Percentiles rank a stretch among this genome's conserved stretches.
phyloP scores from a whole-genome alignment of 306 rosid species.

The Rosa multiflora region DNA sequence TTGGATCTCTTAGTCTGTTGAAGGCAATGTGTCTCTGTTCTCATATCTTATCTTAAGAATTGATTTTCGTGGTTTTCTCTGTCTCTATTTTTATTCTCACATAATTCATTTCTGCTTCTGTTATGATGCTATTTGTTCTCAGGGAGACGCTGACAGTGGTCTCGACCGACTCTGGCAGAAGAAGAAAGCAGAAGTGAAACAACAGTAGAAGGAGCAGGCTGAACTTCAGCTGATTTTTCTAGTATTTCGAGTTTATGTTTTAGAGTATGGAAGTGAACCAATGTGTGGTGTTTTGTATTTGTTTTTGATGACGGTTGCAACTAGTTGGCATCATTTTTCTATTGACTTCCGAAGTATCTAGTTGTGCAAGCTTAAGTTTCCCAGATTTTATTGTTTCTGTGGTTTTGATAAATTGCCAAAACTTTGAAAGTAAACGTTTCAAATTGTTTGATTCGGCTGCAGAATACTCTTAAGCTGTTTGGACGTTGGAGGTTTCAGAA shows the following conservation, averaged over 20 bases:
- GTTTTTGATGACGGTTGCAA: neutral
- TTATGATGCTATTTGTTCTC: neutral
- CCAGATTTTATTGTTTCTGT: neutral
- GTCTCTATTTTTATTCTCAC: neutral
- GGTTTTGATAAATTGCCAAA: neutral
- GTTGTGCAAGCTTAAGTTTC: neutral
- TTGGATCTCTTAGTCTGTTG: neutral
- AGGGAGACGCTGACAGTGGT: slow-evolving; percentile 66
- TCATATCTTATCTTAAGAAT: neutral
- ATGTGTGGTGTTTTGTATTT: neutral
- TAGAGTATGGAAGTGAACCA: neutral
- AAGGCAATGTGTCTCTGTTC: neutral
- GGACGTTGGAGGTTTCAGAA: too few species aligned
- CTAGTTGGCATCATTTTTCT: neutral
- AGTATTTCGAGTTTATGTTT: neutral
- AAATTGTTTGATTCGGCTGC: too few species aligned
- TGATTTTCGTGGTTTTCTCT: neutral
- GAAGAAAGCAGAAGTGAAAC: slow-evolving; percentile 48
- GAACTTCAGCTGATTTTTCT: neutral
- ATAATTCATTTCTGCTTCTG: neutral
- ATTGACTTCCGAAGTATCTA: neutral
- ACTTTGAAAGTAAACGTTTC: neutral
- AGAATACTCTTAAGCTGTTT: neutral
- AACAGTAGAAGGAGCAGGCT: slow-evolving; percentile 30
- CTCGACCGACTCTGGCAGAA: slow-evolving; percentile 60